Evolutionary conservation across 768 basidiomycete species (phyloP), one percentile per base, ranked within the genome.

Genomic region (Tylopilus sp.): DNA sequence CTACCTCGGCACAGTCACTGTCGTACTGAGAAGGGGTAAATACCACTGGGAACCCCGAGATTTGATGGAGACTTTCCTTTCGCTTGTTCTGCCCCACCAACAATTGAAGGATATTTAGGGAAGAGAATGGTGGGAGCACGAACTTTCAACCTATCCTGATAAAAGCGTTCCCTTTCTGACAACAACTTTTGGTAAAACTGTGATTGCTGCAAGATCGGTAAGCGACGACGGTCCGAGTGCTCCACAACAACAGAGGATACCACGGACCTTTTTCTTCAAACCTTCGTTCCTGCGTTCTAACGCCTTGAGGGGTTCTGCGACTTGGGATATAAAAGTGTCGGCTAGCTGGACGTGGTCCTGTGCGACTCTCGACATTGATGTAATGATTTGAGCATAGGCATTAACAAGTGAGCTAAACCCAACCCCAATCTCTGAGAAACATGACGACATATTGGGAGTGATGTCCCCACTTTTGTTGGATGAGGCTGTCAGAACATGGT

Each of bases 1-100:
- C 87, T 20, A 87, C 79, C 65, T 91, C 88, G 15, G 63, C 61
- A 64, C 91, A 92, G 57, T 89, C 83, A 25, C 83, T 84, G 57
- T 91, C 86, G 60, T 92, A 92, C 90, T 92, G 55, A 40, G 41
- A 39, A 18, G 55, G 48, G 20, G 47, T 58, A 44, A 61, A 42
- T 46, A 57, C 28, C 23, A 33, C 8, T 23, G 23, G 44, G 31
- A 30, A 0, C 20, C n/a, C 25, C 23, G 20, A 33, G 46, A 47
- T 22, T 4, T 40, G 10, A 26, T 10, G 40, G 40, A 25, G 21
- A 57, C 58, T 23, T 52, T 56, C 70, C 64, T 70, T 73, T 51
- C 61, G 62, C 51, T 69, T 72, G 48, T 51, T 64, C 65, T 67
- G 50, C n/a, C 35, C 45, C 44, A 48, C 47, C 25, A 33, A 23